These are phyloP conservation scores for Myriosclerotinia curreyana DNA, from an alignment of 2,329 filamentous ascomycete genomes.

Conservation along the genomic window DNA sequence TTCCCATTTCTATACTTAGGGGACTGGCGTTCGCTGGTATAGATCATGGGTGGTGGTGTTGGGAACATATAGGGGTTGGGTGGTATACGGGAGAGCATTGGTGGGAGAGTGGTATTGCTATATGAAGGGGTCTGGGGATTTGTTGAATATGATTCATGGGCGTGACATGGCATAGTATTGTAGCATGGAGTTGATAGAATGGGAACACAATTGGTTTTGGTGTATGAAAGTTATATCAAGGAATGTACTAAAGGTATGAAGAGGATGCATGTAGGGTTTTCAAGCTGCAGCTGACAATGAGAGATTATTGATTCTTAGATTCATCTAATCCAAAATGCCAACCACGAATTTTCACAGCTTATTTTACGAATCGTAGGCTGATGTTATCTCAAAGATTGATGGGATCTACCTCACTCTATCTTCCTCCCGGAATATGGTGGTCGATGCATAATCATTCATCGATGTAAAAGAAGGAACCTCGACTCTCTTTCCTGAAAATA, in stretches of 20 bases:
- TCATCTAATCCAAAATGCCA: not conserved
- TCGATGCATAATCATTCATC: too few relatives aligned
- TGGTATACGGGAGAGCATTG: constrained; percentile 62
- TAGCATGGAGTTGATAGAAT: not conserved
- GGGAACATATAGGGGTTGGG: constrained; percentile 50
- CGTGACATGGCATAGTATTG: not conserved
- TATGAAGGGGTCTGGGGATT: not conserved
- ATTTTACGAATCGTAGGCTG: not conserved
- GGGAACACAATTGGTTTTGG: not conserved
- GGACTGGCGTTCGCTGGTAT: constrained; percentile 60
- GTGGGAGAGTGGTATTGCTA: constrained; percentile 47
- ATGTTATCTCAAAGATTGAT: not conserved
- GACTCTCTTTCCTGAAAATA: too few relatives aligned
- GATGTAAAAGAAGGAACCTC: too few relatives aligned
- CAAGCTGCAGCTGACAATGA: not conserved
- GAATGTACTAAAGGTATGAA: not conserved
- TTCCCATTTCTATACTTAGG: constrained; percentile 72
- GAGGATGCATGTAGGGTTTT: not conserved
- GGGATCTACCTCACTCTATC: not conserved
- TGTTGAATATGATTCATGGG: not conserved
- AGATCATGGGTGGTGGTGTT: constrained; percentile 66
- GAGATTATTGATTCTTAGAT: not conserved
- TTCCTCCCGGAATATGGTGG: too few relatives aligned
- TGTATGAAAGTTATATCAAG: not conserved
- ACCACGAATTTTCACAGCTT: not conserved